phyloP scores from a whole-genome alignment of 176 grass and related monocot genomes.

The Paspalum vaginatum region DNA sequence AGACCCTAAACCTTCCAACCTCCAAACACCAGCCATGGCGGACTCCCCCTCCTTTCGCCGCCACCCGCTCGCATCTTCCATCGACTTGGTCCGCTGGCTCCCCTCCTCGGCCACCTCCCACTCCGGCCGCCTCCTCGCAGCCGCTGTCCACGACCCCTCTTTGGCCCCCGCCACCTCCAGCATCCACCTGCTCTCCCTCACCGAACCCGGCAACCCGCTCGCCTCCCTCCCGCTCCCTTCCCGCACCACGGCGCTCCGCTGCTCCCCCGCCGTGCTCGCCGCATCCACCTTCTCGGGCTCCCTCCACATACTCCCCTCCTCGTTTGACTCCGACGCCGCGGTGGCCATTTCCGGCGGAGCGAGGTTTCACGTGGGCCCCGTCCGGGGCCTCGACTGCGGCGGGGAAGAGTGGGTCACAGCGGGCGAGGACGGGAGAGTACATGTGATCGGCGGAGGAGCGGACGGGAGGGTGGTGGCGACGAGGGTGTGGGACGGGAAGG shows the following conservation, averaged over 20 bases:
- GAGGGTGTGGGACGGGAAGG: conserved; percentile 68
- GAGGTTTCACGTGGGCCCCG: conserved; percentile 59
- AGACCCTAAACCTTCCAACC: conserved; percentile 33
- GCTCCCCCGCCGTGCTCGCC: conserved; percentile 50
- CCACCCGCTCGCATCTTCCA: conserved; percentile 52
- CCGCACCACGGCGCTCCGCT: conserved; percentile 62
- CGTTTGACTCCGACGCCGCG: conserved; percentile 46
- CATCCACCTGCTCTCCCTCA: conserved; percentile 50
- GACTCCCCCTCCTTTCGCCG: conserved; percentile 50
- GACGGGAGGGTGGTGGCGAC: conserved; percentile 50
- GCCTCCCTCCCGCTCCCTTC: conserved; percentile 53
- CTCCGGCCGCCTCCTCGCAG: conserved; percentile 56
- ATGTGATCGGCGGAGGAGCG: conserved; percentile 46
- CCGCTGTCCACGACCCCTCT: conserved; percentile 56
- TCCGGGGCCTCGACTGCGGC: conserved; percentile 57
- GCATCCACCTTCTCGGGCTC: conserved; percentile 52
- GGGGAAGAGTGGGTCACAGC: conserved; percentile 65
- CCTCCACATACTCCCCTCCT: conserved; percentile 54
- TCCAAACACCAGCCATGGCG: conserved; percentile 42
- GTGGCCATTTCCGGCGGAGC: conserved; percentile 46
- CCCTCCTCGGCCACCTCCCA: conserved; percentile 47
- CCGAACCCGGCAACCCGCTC: conserved; percentile 34
- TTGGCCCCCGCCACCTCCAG: conserved; percentile 10
- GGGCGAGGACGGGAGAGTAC: conserved; percentile 66
- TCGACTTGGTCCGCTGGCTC: conserved; percentile 77